Percentiles rank a stretch among this genome's conserved stretches.
These are phyloP conservation scores for Chytriomyces confervae DNA, from an alignment of 192 early-diverging fungal genomes.

Conservation along the genomic window DNA sequence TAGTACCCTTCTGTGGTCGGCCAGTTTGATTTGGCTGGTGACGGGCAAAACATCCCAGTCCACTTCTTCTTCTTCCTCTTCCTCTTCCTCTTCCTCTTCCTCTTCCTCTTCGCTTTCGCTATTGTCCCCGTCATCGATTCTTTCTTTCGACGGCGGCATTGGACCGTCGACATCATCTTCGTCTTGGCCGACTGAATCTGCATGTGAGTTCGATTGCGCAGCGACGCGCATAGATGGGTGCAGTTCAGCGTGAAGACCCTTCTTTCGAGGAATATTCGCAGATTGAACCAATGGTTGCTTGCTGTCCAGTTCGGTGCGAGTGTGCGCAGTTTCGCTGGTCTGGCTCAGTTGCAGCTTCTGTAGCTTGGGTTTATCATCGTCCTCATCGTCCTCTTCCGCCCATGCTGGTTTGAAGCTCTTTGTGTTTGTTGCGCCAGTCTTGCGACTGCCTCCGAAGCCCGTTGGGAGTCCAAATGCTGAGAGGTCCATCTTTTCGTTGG, in stretches of 20 bases:
- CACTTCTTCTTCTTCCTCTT: conserved; percentile 47
- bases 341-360: neutral
- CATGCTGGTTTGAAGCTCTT: neutral
- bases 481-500: conserved; percentile 8
- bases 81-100: conserved; percentile 49
- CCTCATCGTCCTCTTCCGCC: conserved; percentile 7
- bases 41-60: conserved; percentile 61
- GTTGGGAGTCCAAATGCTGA: neutral
- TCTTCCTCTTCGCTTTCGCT: conserved; percentile 7
- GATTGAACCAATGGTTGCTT: neutral
- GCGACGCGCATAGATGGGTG: neutral
- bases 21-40: conserved; percentile 69
- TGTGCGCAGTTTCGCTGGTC: neutral
- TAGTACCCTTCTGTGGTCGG: conserved; percentile 68
- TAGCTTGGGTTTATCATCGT: conserved; percentile 3
- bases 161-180: conserved; percentile 29
- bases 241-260: neutral
- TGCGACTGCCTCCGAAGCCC: conserved; percentile 8
- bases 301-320: neutral
- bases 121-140: neutral
- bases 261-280: neutral
- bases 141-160: conserved; percentile 36
- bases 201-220: neutral
- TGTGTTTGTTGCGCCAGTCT: neutral
- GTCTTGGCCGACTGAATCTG: conserved; percentile 14